Base-by-base conservation (phyloP, 2,329 filamentous ascomycete species). In the Akanthomyces uredinophilus region DNA sequence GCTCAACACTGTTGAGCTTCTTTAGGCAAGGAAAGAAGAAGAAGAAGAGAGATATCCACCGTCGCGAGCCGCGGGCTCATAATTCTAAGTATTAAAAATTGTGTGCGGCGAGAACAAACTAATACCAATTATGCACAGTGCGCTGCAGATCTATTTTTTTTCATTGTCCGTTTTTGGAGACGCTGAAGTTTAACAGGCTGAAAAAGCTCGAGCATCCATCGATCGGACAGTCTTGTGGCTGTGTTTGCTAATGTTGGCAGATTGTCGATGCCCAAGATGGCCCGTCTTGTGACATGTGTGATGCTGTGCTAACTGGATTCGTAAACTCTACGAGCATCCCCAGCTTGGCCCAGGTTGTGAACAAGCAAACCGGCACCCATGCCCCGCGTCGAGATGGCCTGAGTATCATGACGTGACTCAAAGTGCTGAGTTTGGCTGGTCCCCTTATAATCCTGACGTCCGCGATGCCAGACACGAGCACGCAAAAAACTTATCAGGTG, bases 81-180 rank as follows among this genome's bases (percentile, higher is more conserved):
- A 44, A 44, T 51, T n/a, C 47, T 51, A 60, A 60, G 57, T 60
- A 60, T 60, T 52, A 22, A 39, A 52, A 32, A 44, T 18, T 39
- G 32, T 27, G 49, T 39, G 55, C 22, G 55, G 29, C 29, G 47
- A 32, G 46, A 32, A 16, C 22, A 43, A 51, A 61, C 59, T 61
- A 55, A 61, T 61, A 55, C 35, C 59, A 61, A 55, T 29, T 49
- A 55, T 43, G 59, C 59, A 49, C 24, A 61, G 59, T 61, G 51
- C 51, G 51, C 57, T 60, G 24, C 57, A 51, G 49, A 51, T 43
- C 29, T 24, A 44, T 39, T 11, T 14, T 39, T 3, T 20, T 46
- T 57, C 16, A 1, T 37, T 37, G 5, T 35, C 20, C n/a, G 11
- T 20, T 56, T 35, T 20, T 55, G 32, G n/a, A 49, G 2, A 57